Base-by-base conservation (phyloP, 176 grass and related monocot species). In the Calamus simplicifolius region DNA sequence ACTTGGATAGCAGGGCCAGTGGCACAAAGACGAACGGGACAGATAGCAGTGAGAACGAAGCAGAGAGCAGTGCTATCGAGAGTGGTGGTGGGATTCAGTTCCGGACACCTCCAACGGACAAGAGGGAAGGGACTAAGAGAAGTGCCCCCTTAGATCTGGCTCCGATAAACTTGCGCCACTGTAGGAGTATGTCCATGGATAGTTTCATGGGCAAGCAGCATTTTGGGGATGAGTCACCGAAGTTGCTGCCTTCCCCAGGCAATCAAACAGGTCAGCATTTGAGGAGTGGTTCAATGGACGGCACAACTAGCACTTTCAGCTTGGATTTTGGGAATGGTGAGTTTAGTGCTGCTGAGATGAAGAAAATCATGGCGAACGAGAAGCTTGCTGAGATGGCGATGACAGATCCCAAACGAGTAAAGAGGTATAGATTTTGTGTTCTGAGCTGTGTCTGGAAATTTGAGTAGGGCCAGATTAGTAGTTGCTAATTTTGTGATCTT, bases 281-380 rank as follows among this genome's bases (percentile, higher is more conserved):
- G 2, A 56, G 70, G 26, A 86, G 85, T 0, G 82, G 79, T 5
- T 90, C 86, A 0, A 55, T 95, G 63, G 86, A 95, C 35, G 80
- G 60, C 26, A 70, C 85, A 3, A 73, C 59, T 15, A 73, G 77
- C 4, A 54, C 68, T 12, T 95, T 95, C 58, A 79, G 66, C 62
- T 6, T 49, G 23, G 90, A 95, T 62, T 81, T 87, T 31, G 80
- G 82, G 25, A 82, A 78, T 14, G 83, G 87, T 6, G 92, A 90
- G 62, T 96, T 96, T 69, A 82, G 16, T 29, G 78, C 79, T 23
- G 65, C 72, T 1, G 92, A 96, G 80, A 90, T 90, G 77, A 96
- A 96, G 78, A 96, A 96, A 72, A 96, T 96, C 73, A 79, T 87
- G 78, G 83, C 86, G 3, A 90, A 96, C 72, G 92, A 96, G 51